phyloP scores from a whole-genome alignment of 2,329 filamentous ascomycete genomes.

The Xylariaceae sp. region DNA sequence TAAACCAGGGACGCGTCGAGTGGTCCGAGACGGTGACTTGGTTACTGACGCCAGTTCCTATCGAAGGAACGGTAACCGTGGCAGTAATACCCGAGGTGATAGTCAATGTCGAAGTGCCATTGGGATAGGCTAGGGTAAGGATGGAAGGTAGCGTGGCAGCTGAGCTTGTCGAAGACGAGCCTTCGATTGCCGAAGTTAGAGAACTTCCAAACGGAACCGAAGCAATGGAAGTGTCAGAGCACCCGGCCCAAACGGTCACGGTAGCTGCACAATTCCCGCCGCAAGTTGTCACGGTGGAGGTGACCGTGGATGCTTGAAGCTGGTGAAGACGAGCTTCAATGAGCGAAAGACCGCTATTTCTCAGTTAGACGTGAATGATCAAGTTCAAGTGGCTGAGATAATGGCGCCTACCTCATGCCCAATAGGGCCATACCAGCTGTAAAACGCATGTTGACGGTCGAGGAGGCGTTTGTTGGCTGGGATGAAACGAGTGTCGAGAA shows the following conservation, averaged over 20 bases:
- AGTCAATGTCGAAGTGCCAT: slow-evolving; percentile 18
- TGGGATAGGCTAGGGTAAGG: slow-evolving; percentile 9
- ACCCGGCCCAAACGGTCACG: slow-evolving; percentile 26
- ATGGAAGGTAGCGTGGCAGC: slow-evolving; percentile 5
- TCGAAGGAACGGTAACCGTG: slow-evolving; percentile 15
- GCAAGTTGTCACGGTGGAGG: slow-evolving; percentile 26
- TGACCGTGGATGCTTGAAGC: slow-evolving; percentile 20
- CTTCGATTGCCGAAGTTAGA: slow-evolving; percentile 9
- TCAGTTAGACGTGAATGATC: slow-evolving; percentile 17
- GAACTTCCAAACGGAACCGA: slow-evolving; percentile 17
- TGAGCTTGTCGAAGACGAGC: slow-evolving; percentile 3
- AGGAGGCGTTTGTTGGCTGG: slow-evolving; percentile 5
- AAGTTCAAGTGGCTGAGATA: not conserved
- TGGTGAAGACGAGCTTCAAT: slow-evolving; percentile 21
- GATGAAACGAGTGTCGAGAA: slow-evolving; percentile 27
- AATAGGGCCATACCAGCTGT: slow-evolving; percentile 23
- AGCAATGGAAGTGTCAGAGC: slow-evolving; percentile 19
- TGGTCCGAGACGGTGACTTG: slow-evolving; percentile 9
- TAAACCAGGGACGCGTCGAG: slow-evolving; percentile 9
- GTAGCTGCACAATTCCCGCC: slow-evolving; percentile 26
- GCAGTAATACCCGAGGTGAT: slow-evolving; percentile 18
- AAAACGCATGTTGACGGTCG: slow-evolving; percentile 22
- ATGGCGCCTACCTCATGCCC: slow-evolving; percentile 24
- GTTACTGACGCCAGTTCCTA: not conserved
- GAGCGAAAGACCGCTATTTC: slow-evolving; percentile 20